Percentiles rank a stretch among this genome's conserved stretches.
Conservation (phyloP, 495 filamentous ascomycete species). For the Recurvomyces mirabilis region DNA sequence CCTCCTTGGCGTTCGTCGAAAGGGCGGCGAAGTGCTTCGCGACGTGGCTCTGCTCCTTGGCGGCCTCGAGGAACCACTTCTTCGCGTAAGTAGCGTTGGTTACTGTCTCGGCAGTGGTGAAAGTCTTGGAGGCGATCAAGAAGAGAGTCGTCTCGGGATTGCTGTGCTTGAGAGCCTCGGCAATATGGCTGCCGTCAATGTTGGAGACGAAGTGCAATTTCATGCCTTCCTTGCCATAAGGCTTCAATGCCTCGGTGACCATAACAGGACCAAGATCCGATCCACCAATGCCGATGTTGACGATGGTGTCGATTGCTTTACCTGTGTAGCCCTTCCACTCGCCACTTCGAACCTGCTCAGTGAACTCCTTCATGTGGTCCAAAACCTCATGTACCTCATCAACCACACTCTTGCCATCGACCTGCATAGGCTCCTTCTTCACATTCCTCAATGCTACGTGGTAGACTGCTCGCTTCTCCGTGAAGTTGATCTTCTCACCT, state of each 20-base stretch:
- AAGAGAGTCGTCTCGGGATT: constrained; percentile 96
- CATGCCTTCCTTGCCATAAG: constrained; percentile 73
- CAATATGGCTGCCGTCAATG: constrained; percentile 96
- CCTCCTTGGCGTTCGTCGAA: constrained; percentile 89
- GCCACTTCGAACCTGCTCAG: constrained; percentile 83
- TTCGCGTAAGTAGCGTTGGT: constrained; percentile 97
- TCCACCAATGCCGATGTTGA: constrained; percentile 97
- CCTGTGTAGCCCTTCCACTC: constrained; percentile 98
- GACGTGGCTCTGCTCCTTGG: constrained; percentile 61
- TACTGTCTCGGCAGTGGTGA: constrained; percentile 93
- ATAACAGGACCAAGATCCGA: constrained; percentile 98
- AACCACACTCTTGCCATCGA: constrained; percentile 91
- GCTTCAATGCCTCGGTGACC: constrained; percentile 93
- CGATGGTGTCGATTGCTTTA: constrained; percentile 88
- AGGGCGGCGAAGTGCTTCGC: constrained; percentile 98
- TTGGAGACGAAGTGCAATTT: constrained; percentile 98
- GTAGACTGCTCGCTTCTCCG: constrained; percentile 91
- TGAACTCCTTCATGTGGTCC: constrained; percentile 95
- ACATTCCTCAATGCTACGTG: constrained; percentile 88
- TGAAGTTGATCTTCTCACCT: constrained; percentile 98
- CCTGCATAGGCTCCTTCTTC: constrained; percentile 73
- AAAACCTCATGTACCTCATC: constrained; percentile 85
- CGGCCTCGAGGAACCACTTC: constrained; percentile 85
- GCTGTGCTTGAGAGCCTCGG: constrained; percentile 78
- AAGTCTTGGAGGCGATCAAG: constrained; percentile 96